These are phyloP conservation scores for Avena eriantha DNA, from an alignment of 176 grass and related monocot genomes.

Conservation along the genomic window DNA sequence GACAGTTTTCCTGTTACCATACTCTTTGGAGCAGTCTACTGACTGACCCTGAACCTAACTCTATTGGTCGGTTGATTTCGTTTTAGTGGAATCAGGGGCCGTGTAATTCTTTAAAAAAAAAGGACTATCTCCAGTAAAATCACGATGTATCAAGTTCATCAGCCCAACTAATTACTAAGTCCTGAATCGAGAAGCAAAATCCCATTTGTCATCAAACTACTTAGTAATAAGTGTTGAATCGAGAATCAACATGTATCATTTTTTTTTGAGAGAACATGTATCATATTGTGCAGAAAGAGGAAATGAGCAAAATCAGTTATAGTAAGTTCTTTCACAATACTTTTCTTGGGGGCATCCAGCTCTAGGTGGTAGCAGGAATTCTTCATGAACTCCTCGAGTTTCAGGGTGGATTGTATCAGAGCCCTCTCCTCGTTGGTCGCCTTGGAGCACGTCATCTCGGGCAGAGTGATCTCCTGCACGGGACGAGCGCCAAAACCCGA, in stretches of 20 bases:
- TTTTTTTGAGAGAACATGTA: not conserved
- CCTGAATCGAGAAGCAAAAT: slow-evolving; percentile 19
- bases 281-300: not conserved
- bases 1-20: too few species aligned
- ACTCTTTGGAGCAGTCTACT: too few species aligned
- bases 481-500: not conserved
- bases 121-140: too few species aligned
- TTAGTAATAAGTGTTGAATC: not conserved
- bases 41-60: too few species aligned
- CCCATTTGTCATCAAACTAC: not conserved
- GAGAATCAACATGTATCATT: slow-evolving; percentile 7
- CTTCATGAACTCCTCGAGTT: slow-evolving; percentile 59
- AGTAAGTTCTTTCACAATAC: slow-evolving; percentile 22
- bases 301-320: not conserved
- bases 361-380: slow-evolving; percentile 62
- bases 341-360: slow-evolving; percentile 52
- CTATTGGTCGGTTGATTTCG: too few species aligned
- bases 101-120: too few species aligned
- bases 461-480: slow-evolving; percentile 46
- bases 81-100: too few species aligned
- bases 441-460: slow-evolving; percentile 40
- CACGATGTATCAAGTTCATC: not conserved
- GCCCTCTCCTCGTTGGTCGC: slow-evolving; percentile 34
- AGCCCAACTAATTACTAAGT: not conserved
- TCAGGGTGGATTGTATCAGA: slow-evolving; percentile 31